Base-by-base conservation (phyloP, 768 basidiomycete genomes). In the Hypholoma sublateritium region DNA sequence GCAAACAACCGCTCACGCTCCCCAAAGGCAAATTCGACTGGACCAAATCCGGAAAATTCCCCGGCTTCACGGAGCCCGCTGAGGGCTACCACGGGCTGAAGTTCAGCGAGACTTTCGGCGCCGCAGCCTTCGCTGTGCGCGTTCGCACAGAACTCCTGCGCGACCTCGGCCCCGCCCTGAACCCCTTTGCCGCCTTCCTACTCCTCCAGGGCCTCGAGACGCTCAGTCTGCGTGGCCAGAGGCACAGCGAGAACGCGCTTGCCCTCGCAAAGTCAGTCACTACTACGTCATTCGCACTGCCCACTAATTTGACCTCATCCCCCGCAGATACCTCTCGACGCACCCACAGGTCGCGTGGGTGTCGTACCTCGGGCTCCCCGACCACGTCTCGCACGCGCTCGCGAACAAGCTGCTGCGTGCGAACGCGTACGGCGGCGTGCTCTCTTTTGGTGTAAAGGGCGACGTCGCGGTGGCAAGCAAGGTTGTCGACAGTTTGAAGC, bases 121-220 rank as follows among this genome's bases (percentile, higher is more conserved):
- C 80, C 0, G 57, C 82, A 4, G 85, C 90, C 0, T 92, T 83
- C 62, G 81, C 86, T 0, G 68, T 86, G 55, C 87, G 87, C 70
- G 72, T 88, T n/a, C 83, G 90, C 41, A 72, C 72, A 5, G 79
- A 84, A 68, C 73, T 83, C 28, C 76, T 89, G 43, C 85, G 89
- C 11, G 89, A 91, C 60, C 60, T 90, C 28, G 89, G 89, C 13
- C 78, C 87, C 9, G 65, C 74, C 14, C 59, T 89, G 62, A 88
- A 87, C 70, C 87, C 90, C 25, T 89, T 91, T 65, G 84, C 72
- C 5, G 87, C 86, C 1, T 91, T 91, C 74, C 77, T 89, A 43
- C 78, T 91, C 9, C 72, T 92, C n/a, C 87, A 89, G 64, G 89
- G 90, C 39, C 76, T 91, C 25, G 90, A 92, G 73, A 92, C 89